A percentile compares a stretch with the other conserved stretches of the same genome.
phyloP scores from a whole-genome alignment of 805 yeast species.

The Barnettozyma siamensis region DNA sequence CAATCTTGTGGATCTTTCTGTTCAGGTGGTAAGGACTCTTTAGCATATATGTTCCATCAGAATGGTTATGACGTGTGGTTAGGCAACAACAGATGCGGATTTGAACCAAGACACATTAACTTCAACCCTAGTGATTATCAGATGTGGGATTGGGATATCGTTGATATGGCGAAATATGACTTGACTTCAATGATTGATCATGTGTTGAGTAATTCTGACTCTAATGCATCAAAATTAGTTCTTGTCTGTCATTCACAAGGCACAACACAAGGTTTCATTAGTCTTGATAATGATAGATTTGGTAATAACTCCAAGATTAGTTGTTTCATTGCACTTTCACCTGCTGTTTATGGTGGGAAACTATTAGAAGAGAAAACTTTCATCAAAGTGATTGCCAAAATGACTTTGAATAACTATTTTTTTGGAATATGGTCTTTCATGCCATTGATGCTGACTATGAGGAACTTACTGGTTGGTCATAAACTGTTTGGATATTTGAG shows the following conservation, averaged over 20 bases:
- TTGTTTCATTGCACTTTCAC: slow-evolving; percentile 73
- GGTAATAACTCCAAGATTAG: slow-evolving; percentile 50
- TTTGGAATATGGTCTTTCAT: slow-evolving; percentile 79
- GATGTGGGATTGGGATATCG: slow-evolving; percentile 93
- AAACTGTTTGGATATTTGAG: slow-evolving; percentile 58
- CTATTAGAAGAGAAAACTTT: slow-evolving; percentile 58
- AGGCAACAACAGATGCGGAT: slow-evolving; percentile 88
- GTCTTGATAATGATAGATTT: slow-evolving; percentile 48
- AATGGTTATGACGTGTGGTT: slow-evolving; percentile 84
- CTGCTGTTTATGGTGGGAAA: slow-evolving; percentile 87
- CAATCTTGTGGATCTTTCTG: slow-evolving; percentile 85
- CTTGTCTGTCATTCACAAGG: slow-evolving; percentile 91
- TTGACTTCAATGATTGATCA: slow-evolving; percentile 65
- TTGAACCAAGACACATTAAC: slow-evolving; percentile 58
- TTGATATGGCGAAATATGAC: slow-evolving; percentile 77
- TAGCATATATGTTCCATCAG: slow-evolving; percentile 52
- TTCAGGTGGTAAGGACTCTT: slow-evolving; percentile 73
- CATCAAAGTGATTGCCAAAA: slow-evolving; percentile 53
- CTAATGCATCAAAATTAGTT: slow-evolving; percentile 40
- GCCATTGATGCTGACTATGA: slow-evolving; percentile 62
- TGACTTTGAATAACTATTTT: slow-evolving; percentile 42
- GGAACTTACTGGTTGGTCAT: slow-evolving; percentile 43
- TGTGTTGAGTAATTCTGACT: slow-evolving; percentile 38
- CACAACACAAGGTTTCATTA: slow-evolving; percentile 75
- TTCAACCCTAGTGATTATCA: slow-evolving; percentile 37